Conservation (phyloP, 1,284 basidiomycete genomes). For the Irpex sp. region DNA sequence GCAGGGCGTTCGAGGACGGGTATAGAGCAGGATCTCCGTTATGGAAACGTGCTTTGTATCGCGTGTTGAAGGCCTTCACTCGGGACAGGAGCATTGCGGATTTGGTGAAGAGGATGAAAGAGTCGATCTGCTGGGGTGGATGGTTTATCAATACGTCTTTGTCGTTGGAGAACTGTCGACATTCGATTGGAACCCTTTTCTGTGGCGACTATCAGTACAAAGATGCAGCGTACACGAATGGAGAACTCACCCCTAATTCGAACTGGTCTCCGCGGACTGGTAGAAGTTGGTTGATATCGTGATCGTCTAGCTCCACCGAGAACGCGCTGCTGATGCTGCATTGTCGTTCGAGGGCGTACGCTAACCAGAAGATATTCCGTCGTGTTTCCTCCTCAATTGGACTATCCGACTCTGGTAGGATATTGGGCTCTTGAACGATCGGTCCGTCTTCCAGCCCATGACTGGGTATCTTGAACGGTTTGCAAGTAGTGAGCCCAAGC, state of each 20-base stretch:
- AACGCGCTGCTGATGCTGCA: slow-evolving; percentile 65
- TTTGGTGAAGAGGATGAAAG: slow-evolving; percentile 71
- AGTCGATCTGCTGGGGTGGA: slow-evolving; percentile 60
- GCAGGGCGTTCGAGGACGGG: slow-evolving; percentile 17
- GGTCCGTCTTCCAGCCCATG: neutral
- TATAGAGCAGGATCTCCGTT: slow-evolving; percentile 47
- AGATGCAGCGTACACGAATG: neutral
- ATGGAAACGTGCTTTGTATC: slow-evolving; percentile 60
- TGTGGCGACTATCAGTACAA: slow-evolving; percentile 21
- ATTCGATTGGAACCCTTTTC: slow-evolving; percentile 47
- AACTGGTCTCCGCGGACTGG: slow-evolving; percentile 61
- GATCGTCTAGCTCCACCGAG: slow-evolving; percentile 66
- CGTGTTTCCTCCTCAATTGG: slow-evolving; percentile 66
- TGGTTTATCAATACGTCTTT: slow-evolving; percentile 56
- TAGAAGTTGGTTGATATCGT: slow-evolving; percentile 66
- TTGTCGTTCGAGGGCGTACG: slow-evolving; percentile 62
- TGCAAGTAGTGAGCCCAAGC: neutral
- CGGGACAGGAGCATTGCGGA: slow-evolving; percentile 62
- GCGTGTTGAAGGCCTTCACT: slow-evolving; percentile 66
- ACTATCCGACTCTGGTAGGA: slow-evolving; percentile 52
- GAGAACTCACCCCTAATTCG: slow-evolving; percentile 49
- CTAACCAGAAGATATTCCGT: slow-evolving; percentile 68
- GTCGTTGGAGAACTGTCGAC: slow-evolving; percentile 68
- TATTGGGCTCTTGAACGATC: slow-evolving; percentile 30
- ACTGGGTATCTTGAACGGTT: neutral